phyloP scores from a whole-genome alignment of 2,329 filamentous ascomycete species.

The Acarospora socialis region DNA sequence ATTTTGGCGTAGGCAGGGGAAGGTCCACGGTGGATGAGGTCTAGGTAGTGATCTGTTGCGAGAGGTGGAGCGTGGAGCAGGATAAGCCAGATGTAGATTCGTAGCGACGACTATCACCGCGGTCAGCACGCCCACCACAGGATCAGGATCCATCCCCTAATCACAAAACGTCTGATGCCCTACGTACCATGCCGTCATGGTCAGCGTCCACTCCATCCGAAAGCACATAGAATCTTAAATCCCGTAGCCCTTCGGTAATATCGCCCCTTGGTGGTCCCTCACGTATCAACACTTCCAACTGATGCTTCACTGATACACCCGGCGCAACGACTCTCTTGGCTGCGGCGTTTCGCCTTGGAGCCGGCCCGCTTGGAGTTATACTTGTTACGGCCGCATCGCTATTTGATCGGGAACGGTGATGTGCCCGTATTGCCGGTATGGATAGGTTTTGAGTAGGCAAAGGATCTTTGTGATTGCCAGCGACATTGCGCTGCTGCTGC shows the following conservation, averaged over 20 bases:
- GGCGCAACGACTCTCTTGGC: conserved; percentile 20
- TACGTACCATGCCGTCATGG: conserved; percentile 37
- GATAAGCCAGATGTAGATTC: conserved; percentile 94
- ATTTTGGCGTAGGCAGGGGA: conserved; percentile 96
- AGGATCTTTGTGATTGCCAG: conserved; percentile 12
- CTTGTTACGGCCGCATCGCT: conserved; percentile 48
- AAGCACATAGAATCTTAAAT: conserved; percentile 35
- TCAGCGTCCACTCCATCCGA: conserved; percentile 37
- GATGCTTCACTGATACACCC: conserved; percentile 24
- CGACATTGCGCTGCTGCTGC: conserved; percentile 17
- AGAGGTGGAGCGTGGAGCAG: conserved; percentile 78
- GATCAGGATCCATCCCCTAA: too few species aligned
- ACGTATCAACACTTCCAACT: conserved; percentile 9
- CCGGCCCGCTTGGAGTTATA: conserved; percentile 15
- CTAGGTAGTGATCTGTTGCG: conserved; percentile 75
- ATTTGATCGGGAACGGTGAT: conserved; percentile 50
- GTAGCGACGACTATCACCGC: conserved; percentile 57
- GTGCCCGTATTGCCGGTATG: conserved; percentile 18
- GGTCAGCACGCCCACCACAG: too few species aligned
- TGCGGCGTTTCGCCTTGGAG: conserved; percentile 16
- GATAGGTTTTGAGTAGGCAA: conserved; percentile 14
- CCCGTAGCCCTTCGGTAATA: conserved; percentile 27
- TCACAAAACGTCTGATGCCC: conserved; percentile 7
- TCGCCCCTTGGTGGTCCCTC: conserved; percentile 44
- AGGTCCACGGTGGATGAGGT: conserved; percentile 79